Base-by-base conservation (phyloP, 2,329 filamentous ascomycete genomes). In the Aspergillus phoenicis region DNA sequence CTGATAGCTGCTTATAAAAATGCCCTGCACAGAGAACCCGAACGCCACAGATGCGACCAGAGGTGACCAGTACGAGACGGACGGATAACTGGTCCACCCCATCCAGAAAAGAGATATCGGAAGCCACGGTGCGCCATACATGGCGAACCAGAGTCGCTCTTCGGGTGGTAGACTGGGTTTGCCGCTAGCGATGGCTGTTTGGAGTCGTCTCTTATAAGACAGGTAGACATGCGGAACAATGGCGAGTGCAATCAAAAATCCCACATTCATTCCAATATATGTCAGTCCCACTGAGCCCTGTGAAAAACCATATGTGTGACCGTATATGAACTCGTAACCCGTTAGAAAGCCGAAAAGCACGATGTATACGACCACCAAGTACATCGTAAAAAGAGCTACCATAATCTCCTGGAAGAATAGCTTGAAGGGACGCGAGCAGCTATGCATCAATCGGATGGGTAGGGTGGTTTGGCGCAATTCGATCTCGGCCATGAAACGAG, bases 61-160 rank as follows among this genome's bases (percentile, higher is more conserved):
- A 0, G 81, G 79, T 10, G 77, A 80, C 83, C 82, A 85, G 62
- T 80, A 78, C 3, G 78, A 80, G 36, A 85, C 80, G 4, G 57
- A 69, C 0, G 71, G 53, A 58, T 78, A 75, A 38, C 77, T 75
- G 0, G 81, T 85, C 84, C 84, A 87, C 0, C 79, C 84, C 72
- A 87, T 83, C 84, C 84, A 87, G 69, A 87, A 85, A 2, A 87
- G 74, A 1, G 75, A 77, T 30, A 85, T 73, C 0, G 84, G 83
- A 1, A 87, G 77, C 0, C 78, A 71, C 0, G 82, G 79, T 0
- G 82, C 79, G 1, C 79, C 79, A 4, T 84, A 73, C 71, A 87
- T 85, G 2, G 78, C 77, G 52, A 80, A 84, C 76, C 80, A 85
- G 0, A 87, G 73, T 5, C 84, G 77, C 41, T 83, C 82, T 60